Base-by-base conservation (phyloP, 257 asterid species). In the Lavandula angustifolia region DNA sequence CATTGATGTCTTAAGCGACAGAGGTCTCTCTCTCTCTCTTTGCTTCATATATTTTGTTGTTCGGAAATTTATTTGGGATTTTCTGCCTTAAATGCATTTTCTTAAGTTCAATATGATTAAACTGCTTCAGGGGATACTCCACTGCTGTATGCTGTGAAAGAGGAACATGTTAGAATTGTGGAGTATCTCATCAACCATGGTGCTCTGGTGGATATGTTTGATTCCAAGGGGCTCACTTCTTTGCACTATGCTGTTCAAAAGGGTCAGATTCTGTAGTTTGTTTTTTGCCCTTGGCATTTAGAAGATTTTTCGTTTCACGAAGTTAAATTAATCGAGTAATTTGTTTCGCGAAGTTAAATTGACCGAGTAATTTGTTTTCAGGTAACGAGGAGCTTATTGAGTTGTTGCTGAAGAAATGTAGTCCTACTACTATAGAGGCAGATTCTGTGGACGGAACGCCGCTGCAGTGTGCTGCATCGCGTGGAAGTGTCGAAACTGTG, bases 361-460 rank as follows among this genome's bases (percentile, higher is more conserved):
- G n/a, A n/a, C n/a, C n/a, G n/a, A n/a, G n/a, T n/a, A n/a, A n/a
- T n/a, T n/a, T n/a, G n/a, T n/a, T 4, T 73, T 37, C 60, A 74
- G 79, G 34, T 48, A 57, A 63, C 47, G 41, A 33, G 57, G 72
- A 74, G 79, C 62, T 74, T 49, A 42, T 69, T 72, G 33, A 22
- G 18, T 17, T 56, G n/a, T 43, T 74, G 64, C 48, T 69, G 31
- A 22, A 22, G 12, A 57, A 42, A 50, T 72, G 75, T 49, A 71
- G 69, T 9, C 9, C n/a, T n/a, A n/a, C n/a, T n/a, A n/a, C n/a
- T 9, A 22, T 69, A 9, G 72, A 69, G 22, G 42, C 55, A 9
- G 41, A 57, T 43, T 74, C 79, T 2, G 72, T 69, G 16, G 11
- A 32, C 12, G 79, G 79, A 48, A 69, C 79, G 32, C 79, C 79